These are phyloP conservation scores for Eimeria necatrix DNA, from an alignment of 169 alveolate species.

Conservation along the genomic window DNA sequence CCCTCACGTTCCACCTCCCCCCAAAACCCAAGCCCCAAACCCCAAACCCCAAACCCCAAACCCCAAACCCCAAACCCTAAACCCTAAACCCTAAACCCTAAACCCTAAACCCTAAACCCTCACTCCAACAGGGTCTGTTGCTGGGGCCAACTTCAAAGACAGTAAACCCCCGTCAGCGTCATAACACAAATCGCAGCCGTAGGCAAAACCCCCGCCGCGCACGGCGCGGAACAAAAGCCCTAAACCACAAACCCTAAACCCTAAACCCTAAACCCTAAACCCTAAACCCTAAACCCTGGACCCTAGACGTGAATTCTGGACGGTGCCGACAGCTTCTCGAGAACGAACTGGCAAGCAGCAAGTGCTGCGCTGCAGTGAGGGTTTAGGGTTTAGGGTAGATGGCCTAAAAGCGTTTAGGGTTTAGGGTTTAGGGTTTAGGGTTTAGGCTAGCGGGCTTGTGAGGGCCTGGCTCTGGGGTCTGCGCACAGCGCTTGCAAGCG, in stretches of 20 bases:
- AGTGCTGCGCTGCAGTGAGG: background rate
- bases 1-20: too few relatives aligned
- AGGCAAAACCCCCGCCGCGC: conserved; percentile 68
- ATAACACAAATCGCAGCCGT: conserved; percentile 72
- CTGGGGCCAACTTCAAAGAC: conserved; percentile 44
- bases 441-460: too few relatives aligned
- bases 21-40: background rate
- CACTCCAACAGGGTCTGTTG: conserved; percentile 56
- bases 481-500: too few relatives aligned
- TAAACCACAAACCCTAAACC: conserved; percentile 8
- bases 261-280: conserved; percentile 47
- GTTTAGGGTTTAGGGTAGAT: background rate
- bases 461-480: too few relatives aligned
- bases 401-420: background rate
- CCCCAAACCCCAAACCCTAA: conserved; percentile 3
- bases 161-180: conserved; percentile 31
- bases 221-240: conserved; percentile 58
- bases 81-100: conserved; percentile 2
- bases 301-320: background rate
- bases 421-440: conserved; percentile 47
- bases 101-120: conserved; percentile 44
- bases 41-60: conserved; percentile 15
- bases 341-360: background rate
- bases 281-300: background rate
- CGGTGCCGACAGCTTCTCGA: too few relatives aligned